These are phyloP conservation scores for Trichoderma sp. DNA, from an alignment of 2,329 filamentous ascomycete genomes.

Conservation along the genomic window DNA sequence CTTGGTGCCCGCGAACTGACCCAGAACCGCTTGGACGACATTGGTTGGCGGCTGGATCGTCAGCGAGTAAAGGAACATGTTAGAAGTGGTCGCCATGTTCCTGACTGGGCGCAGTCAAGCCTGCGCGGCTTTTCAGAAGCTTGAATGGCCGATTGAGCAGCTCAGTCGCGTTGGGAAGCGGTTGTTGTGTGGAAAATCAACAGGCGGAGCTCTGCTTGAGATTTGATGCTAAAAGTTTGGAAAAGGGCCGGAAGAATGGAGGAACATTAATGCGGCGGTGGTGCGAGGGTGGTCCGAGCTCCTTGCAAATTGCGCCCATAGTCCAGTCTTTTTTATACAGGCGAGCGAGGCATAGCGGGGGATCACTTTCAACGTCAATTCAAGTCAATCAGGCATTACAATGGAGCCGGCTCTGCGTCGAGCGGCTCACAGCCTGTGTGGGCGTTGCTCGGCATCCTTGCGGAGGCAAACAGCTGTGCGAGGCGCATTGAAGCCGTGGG, in stretches of 20 bases:
- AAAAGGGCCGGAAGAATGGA: conserved; percentile 31
- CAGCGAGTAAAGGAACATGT: conserved; percentile 98
- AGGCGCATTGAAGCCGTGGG: conserved; percentile 30
- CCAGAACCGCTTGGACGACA: conserved; percentile 85
- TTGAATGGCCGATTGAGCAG: conserved; percentile 31
- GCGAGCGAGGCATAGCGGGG: conserved; percentile 5
- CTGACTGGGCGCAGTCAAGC: conserved; percentile 51
- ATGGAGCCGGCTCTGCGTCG: conserved; percentile 46
- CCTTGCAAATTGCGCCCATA: conserved; percentile 17
- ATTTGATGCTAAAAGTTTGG: conserved; percentile 34
- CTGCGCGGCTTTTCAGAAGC: conserved; percentile 46
- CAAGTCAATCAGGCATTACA: conserved; percentile 24
- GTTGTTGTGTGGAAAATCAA: conserved; percentile 26
- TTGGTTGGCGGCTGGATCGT: conserved; percentile 92
- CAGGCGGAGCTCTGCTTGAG: conserved; percentile 29
- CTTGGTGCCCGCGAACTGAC: conserved; percentile 93
- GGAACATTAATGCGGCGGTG: conserved; percentile 39
- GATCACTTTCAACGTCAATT: conserved; percentile 1
- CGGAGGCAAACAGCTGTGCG: conserved; percentile 33
- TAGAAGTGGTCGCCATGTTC: conserved; percentile 93
- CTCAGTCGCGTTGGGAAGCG: conserved; percentile 29
- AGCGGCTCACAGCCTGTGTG: conserved; percentile 43
- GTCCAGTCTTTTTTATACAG: background rate
- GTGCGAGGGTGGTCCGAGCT: conserved; percentile 34
- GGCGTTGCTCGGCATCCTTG: conserved; percentile 42